Evolutionary conservation across 106 monocot genomes (phyloP).

Genomic region (Dioscorea zingiberensis): DNA sequence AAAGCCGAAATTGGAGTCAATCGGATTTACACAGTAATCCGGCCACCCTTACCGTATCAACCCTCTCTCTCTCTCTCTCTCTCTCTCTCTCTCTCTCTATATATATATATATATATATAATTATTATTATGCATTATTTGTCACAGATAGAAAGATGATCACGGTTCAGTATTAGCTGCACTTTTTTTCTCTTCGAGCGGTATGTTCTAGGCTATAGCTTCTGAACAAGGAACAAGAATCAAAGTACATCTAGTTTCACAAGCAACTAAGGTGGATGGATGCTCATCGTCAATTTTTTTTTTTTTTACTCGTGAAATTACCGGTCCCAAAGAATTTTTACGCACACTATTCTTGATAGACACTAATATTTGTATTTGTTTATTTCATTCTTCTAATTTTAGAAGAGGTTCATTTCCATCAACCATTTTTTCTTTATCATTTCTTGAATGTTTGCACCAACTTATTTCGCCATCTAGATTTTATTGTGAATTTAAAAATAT

Average conservation of each 20-base stretch:
- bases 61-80: no score
- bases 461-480: no score
- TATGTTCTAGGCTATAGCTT: conserved; percentile 84
- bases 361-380: not conserved
- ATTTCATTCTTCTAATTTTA: conserved; percentile 79
- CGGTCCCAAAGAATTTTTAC: no score
- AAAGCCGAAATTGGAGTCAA: no score
- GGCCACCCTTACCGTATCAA: no score
- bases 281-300: not conserved
- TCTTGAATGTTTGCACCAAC: no score
- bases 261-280: conserved; percentile 63
- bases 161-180: conserved; percentile 70
- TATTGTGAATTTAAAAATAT: no score
- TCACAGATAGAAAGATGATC: conserved; percentile 91
- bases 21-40: no score
- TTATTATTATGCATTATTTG: not conserved
- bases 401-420: conserved; percentile 91
- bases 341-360: no score
- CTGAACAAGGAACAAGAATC: conserved; percentile 88
- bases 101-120: no score
- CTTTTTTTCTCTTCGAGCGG: conserved; percentile 79
- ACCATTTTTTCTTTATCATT: conserved; percentile 86
- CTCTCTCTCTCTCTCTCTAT: no score
- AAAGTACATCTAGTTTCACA: conserved; percentile 95
- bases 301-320: not conserved